Percentiles rank a stretch among this genome's conserved stretches.
phyloP scores from a whole-genome alignment of 2,329 filamentous ascomycete genomes.

The Drechslera avenae region DNA sequence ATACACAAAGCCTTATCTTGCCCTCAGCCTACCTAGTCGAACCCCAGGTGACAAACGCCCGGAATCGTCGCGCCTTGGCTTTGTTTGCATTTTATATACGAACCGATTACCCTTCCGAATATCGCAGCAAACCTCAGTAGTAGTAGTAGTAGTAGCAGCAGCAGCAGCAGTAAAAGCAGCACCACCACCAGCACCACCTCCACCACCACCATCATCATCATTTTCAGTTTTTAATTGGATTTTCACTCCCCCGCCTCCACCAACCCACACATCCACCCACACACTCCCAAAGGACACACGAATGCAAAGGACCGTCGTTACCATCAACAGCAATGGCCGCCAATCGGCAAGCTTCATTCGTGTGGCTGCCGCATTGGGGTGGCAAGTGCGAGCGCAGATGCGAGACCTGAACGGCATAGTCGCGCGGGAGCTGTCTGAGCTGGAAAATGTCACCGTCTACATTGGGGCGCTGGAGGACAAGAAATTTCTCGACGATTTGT shows the following conservation, averaged over 20 bases:
- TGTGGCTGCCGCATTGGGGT: slow-evolving; percentile 90
- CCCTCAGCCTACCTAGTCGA: slow-evolving; percentile 15
- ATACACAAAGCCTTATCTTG: slow-evolving; percentile 33
- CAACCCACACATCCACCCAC: too few species aligned
- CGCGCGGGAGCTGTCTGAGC: slow-evolving; percentile 78
- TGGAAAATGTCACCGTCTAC: slow-evolving; percentile 80
- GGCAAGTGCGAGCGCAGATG: slow-evolving; percentile 89
- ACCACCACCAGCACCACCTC: neutral
- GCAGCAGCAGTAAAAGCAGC: neutral
- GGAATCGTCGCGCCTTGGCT: slow-evolving; percentile 23
- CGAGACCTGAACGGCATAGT: slow-evolving; percentile 86
- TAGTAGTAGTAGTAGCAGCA: too few species aligned
- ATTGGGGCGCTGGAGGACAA: slow-evolving; percentile 72
- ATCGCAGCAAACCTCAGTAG: slow-evolving; percentile 12
- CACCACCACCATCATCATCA: slow-evolving; percentile 5
- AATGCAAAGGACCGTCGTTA: slow-evolving; percentile 72
- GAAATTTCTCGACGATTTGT: slow-evolving; percentile 76
- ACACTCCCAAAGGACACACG: slow-evolving; percentile 22
- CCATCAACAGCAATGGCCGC: slow-evolving; percentile 94
- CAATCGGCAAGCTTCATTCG: slow-evolving; percentile 95
- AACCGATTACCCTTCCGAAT: slow-evolving; percentile 13
- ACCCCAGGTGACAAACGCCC: slow-evolving; percentile 12
- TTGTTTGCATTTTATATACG: slow-evolving; percentile 33
- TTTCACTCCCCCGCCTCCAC: too few species aligned
- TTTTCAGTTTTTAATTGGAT: neutral